Evolutionary conservation across 164 flowering plant genomes (phyloP), one percentile per base, ranked within the genome.

Genomic region (Sextonia rubra): DNA sequence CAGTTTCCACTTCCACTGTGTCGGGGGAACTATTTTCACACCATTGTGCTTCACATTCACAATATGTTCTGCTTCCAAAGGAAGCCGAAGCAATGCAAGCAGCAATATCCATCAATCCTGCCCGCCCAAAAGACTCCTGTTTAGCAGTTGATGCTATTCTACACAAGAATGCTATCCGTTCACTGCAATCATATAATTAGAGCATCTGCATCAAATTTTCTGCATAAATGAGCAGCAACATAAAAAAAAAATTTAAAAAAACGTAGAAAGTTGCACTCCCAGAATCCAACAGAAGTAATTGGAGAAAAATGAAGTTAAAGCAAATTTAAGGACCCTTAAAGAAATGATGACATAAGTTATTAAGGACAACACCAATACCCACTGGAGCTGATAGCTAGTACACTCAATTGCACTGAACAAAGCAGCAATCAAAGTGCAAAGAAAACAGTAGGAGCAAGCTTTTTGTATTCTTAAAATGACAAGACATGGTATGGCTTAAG

Each of bases 101-200:
- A 67, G 90, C 86, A 78, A 96, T 86, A 64, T 92, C 77, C 97
- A 93, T 88, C 76, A 95, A 78, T 72, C 99, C 99, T 80, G 86
- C 87, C 80, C 99, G 86, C 70, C 97, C 88, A 80, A 93, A 91
- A 68, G 98, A 84, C 37, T 85, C 83, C 68, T 77, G 77, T 69
- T 85, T 91, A 47, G 87, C 83, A 67, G 81, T 55, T 56, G 93
- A 86, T 69, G 97, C 87, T 58, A 93, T 75, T 62, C 81, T 82
- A 78, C 66, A 69, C 81, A 93, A 64, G 79, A 91, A 91, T 64
- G 77, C 68, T 55, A 88, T 64, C 68, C 77, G 80, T 26, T 80
- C 78, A 86, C 97, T 94, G 88, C 22, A 73, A 82, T 58, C 74
- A 80, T 20, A 68, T 25, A 47, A 77, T 71, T 66, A 27, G 15